These are phyloP conservation scores for Fistulina hepatica DNA, from an alignment of 1,284 basidiomycete species.

Conservation along the genomic window DNA sequence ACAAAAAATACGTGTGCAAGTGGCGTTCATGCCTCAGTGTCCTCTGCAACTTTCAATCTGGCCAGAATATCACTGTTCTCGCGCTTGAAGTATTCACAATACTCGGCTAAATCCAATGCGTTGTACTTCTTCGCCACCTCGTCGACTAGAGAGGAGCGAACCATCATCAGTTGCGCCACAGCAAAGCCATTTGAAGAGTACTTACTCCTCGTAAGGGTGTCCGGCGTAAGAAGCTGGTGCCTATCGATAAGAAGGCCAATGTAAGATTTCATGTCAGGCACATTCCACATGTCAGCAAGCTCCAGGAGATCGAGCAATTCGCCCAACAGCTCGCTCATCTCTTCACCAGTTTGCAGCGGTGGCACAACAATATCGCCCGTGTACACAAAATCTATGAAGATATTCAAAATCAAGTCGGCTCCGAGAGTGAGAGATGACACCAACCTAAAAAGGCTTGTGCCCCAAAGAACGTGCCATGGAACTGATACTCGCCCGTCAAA, in stretches of 20 bases:
- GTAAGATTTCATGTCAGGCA: conserved; percentile 11
- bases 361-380: conserved; percentile 12
- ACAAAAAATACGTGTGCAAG: too few relatives aligned
- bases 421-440: conserved; percentile 4
- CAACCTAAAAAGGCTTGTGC: conserved; percentile 14
- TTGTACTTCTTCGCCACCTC: conserved; percentile 5
- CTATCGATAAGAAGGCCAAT: conserved; percentile 7
- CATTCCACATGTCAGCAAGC: conserved; percentile 10
- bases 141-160: conserved; percentile 4
- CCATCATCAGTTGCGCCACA: neutral
- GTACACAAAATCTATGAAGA: conserved; percentile 14
- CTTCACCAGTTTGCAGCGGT: conserved; percentile 5
- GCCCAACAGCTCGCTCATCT: conserved; percentile 6
- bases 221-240: conserved; percentile 8
- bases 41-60: too few relatives aligned
- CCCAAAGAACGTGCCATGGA: conserved; percentile 11
- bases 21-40: too few relatives aligned
- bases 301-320: conserved; percentile 11
- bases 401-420: conserved; percentile 8
- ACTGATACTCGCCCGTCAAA: conserved; percentile 5
- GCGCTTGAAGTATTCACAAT: conserved; percentile 4
- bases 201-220: conserved; percentile 10
- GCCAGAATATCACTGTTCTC: too few relatives aligned
- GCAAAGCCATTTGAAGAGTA: neutral
- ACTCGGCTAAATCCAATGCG: conserved; percentile 4